Percentiles rank a stretch among this genome's conserved stretches.
Evolutionary conservation across 139 green algal genomes (phyloP).

Genomic region (Coelastrella sp.): DNA sequence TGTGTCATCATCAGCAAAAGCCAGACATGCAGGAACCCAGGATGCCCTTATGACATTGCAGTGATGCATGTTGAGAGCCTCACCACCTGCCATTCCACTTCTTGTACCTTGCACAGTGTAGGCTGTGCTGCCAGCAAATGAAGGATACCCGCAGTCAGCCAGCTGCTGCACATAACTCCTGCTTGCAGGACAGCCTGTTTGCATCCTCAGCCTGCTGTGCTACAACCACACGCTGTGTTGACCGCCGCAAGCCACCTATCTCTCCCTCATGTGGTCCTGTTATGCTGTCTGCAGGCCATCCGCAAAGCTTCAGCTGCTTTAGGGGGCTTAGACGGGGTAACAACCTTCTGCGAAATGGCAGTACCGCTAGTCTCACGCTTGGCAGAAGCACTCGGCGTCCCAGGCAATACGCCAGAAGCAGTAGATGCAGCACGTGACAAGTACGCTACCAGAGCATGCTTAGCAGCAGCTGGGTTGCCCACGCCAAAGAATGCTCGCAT

Average conservation of each 20-base stretch:
- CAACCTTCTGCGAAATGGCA: constrained; percentile 93
- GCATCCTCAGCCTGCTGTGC: no score
- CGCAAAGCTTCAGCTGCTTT: constrained; percentile 51
- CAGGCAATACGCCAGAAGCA: constrained; percentile 69
- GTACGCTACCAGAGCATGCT: constrained; percentile 68
- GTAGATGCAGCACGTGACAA: constrained; percentile 93
- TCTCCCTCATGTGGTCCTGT: not conserved
- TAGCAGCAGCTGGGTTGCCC: constrained; percentile 82
- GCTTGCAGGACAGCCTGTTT: no score
- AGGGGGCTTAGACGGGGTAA: constrained; percentile 86
- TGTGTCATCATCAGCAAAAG: no score
- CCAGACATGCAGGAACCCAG: no score
- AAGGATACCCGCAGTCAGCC: no score
- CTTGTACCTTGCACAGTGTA: no score
- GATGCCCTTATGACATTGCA: no score
- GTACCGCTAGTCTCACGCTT: constrained; percentile 86
- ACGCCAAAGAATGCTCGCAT: constrained; percentile 81
- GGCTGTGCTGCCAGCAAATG: no score
- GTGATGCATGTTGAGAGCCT: not conserved
- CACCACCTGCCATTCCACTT: no score
- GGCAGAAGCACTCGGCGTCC: constrained; percentile 85
- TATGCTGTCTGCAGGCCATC: constrained; percentile 35
- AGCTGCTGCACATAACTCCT: no score
- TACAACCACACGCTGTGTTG: no score
- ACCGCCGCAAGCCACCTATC: not conserved